Conservation (phyloP, 2,329 filamentous ascomycete genomes). For the Geosmithia putterillii region DNA sequence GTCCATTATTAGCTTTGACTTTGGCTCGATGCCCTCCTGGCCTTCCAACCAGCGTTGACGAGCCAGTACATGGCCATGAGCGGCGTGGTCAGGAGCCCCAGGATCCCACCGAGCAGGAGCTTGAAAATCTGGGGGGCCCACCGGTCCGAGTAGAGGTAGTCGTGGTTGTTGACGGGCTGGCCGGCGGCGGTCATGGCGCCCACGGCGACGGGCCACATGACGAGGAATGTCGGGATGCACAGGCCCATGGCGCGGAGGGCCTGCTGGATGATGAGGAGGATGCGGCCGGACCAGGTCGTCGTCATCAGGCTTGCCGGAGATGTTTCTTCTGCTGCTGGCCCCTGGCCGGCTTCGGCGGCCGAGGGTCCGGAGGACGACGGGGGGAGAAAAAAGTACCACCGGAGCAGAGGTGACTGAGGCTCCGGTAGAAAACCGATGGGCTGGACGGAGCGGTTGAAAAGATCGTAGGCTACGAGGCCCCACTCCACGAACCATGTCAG, state of each 20-base stretch:
- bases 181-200: conserved; percentile 29
- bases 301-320: no score
- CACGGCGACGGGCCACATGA: conserved; percentile 30
- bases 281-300: neutral
- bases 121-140: conserved; percentile 40
- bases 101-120: conserved; percentile 29
- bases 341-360: no score
- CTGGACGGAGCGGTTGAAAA: conserved; percentile 28
- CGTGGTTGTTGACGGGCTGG: conserved; percentile 16
- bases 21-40: neutral
- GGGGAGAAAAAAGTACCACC: conserved; percentile 30
- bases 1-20: no score
- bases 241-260: conserved; percentile 13
- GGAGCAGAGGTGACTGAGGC: conserved; percentile 17
- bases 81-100: conserved; percentile 34
- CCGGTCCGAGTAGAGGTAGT: conserved; percentile 26
- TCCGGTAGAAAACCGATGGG: conserved; percentile 31
- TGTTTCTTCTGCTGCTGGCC: no score
- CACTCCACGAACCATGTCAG: conserved; percentile 39
- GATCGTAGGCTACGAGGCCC: conserved; percentile 32
- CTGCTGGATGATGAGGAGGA: neutral
- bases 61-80: conserved; percentile 37
- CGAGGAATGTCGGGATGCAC: conserved; percentile 22
- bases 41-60: conserved; percentile 31
- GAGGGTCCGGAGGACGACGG: neutral